Percentiles rank a stretch among this genome's conserved stretches.
These are phyloP conservation scores for Neofusicoccum ribis DNA, from an alignment of 2,329 filamentous ascomycete species.

Conservation along the genomic window DNA sequence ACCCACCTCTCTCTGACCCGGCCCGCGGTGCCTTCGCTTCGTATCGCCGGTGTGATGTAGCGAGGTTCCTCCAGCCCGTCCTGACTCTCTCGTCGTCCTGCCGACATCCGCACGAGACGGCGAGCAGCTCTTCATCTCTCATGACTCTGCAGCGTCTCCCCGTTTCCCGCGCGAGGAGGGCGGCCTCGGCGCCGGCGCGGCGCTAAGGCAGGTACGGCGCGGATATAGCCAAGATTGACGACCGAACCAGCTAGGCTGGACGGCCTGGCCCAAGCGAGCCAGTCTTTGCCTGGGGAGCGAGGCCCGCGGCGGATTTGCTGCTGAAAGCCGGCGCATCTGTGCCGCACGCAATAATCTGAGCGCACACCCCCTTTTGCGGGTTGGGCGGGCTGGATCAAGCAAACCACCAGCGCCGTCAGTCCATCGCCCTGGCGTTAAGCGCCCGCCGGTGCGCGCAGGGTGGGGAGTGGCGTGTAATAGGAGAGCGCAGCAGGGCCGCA, in stretches of 20 bases:
- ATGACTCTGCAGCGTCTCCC: no score
- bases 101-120: no score
- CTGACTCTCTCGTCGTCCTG: no score
- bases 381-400: not conserved
- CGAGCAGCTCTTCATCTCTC: not conserved
- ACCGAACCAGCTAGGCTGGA: not conserved
- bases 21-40: no score
- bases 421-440: not conserved
- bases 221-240: not conserved
- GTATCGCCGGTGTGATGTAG: no score
- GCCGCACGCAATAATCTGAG: not conserved
- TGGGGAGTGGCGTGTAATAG: not conserved
- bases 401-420: no score
- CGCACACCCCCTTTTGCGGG: not conserved
- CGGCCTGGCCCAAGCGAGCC: not conserved
- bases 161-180: no score
- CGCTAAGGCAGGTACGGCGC: conserved; percentile 1
- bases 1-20: no score
- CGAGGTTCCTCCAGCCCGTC: no score
- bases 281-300: not conserved
- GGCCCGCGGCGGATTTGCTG: no score
- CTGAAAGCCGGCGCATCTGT: no score
- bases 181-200: not conserved
- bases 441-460: not conserved
- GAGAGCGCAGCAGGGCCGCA: not conserved